These are phyloP conservation scores for Fragosphaeria purpurea DNA, from an alignment of 2,329 filamentous ascomycete genomes.

Conservation along the genomic window DNA sequence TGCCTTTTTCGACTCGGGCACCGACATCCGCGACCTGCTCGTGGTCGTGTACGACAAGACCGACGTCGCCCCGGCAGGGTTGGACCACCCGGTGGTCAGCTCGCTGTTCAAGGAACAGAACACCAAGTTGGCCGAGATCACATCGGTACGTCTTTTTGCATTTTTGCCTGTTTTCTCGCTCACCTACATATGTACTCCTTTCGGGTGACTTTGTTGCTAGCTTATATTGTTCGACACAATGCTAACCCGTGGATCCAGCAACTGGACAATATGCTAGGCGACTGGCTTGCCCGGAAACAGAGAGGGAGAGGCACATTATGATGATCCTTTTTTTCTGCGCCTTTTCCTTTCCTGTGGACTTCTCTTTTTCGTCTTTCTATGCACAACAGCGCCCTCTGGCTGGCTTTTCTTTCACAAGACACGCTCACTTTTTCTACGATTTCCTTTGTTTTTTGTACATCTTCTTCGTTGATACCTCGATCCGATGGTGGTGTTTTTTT, in stretches of 20 bases:
- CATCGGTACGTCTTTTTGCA: slow-evolving; percentile 44
- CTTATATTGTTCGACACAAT: too few species aligned
- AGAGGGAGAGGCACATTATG: slow-evolving; percentile 4
- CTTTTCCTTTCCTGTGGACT: not conserved
- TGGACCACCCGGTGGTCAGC: slow-evolving; percentile 77
- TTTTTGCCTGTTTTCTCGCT: not conserved
- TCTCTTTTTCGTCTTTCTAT: not conserved
- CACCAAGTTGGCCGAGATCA: slow-evolving; percentile 76
- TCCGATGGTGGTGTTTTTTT: not conserved
- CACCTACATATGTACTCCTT: too few species aligned
- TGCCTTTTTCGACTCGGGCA: slow-evolving; percentile 82
- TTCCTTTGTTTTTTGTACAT: not conserved
- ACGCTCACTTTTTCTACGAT: not conserved
- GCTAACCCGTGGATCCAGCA: slow-evolving; percentile 34
- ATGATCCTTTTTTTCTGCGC: not conserved
- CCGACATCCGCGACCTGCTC: slow-evolving; percentile 80
- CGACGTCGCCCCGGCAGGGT: slow-evolving; percentile 65
- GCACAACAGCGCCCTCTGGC: not conserved
- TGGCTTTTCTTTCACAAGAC: not conserved
- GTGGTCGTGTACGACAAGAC: slow-evolving; percentile 89
- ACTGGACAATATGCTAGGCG: slow-evolving; percentile 77
- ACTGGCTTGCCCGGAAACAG: slow-evolving; percentile 66
- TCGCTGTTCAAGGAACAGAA: slow-evolving; percentile 80
- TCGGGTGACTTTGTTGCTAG: too few species aligned
- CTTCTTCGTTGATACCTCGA: not conserved